Conservation (phyloP, 192 early-diverging fungal genomes). For the Piromyces finnis region DNA sequence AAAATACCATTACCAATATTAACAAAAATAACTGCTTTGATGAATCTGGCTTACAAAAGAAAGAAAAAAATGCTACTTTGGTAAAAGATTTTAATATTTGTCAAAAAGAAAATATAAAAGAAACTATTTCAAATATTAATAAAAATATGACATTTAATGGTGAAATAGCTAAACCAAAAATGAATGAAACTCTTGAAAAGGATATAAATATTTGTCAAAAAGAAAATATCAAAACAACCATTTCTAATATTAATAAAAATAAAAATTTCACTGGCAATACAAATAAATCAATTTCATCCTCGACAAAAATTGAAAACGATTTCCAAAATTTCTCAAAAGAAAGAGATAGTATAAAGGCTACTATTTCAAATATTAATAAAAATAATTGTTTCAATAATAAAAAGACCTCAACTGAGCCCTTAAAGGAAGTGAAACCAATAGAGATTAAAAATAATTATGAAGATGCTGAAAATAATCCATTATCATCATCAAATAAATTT, state of each 20-base stretch:
- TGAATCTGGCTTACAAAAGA: not conserved
- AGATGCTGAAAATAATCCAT: no score
- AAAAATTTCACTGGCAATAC: not conserved
- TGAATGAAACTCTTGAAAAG: not conserved
- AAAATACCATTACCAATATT: not conserved
- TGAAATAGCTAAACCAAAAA: not conserved
- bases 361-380: not conserved
- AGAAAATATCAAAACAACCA: not conserved
- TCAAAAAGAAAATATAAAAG: not conserved
- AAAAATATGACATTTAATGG: not conserved
- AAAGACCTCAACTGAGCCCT: not conserved
- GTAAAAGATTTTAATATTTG: not conserved
- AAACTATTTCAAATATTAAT: not conserved
- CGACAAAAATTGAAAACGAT: not conserved
- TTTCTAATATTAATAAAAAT: not conserved
- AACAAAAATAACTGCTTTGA: not conserved
- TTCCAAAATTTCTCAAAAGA: not conserved
- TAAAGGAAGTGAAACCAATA: not conserved
- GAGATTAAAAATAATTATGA: not conserved
- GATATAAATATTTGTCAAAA: not conserved
- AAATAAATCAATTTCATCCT: not conserved
- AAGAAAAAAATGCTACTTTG: not conserved
- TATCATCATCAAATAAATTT: no score
- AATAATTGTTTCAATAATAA: not conserved
- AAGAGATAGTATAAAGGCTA: not conserved